phyloP scores from a whole-genome alignment of 2,329 filamentous ascomycete genomes.

The Fusarium gaditjirri region DNA sequence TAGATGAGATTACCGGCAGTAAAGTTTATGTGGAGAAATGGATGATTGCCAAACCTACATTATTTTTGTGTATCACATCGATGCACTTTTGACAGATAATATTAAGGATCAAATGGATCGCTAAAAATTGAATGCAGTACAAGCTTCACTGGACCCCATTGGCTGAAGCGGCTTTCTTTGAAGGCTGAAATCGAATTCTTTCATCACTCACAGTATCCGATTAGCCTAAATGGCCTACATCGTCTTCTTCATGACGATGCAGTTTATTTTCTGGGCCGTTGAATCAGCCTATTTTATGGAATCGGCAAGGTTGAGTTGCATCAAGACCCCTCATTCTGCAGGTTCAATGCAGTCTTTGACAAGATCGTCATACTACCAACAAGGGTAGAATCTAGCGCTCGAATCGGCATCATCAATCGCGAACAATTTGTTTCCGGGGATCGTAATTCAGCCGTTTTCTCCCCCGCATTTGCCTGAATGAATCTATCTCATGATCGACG shows the following conservation, averaged over 20 bases:
- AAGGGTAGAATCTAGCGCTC: conserved; percentile 10
- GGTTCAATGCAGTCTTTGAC: not conserved
- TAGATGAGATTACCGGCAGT: rapidly evolving
- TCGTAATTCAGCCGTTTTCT: not conserved
- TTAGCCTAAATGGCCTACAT: conserved; percentile 10
- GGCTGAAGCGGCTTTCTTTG: not conserved
- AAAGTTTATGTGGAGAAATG: no score
- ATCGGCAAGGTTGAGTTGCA: not conserved
- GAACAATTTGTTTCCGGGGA: not conserved
- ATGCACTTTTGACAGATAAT: no score
- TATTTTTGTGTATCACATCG: no score
- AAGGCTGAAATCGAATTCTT: no score
- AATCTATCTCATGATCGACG: not conserved
- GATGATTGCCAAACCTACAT: no score
- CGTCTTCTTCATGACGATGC: not conserved
- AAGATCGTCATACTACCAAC: conserved; percentile 10
- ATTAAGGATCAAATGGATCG: no score
- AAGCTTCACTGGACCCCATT: rapidly evolving
- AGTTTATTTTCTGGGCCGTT: not conserved
- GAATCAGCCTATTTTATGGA: conserved; percentile 12
- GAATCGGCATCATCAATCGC: conserved; percentile 1
- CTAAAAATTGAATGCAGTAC: rapidly evolving
- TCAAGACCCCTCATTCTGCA: conserved; percentile 3
- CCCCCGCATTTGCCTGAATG: conserved; percentile 14
- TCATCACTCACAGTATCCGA: not conserved